These are phyloP conservation scores for Phytophthora sansomeana DNA, from an alignment of 352 stramenopile species.

Conservation along the genomic window DNA sequence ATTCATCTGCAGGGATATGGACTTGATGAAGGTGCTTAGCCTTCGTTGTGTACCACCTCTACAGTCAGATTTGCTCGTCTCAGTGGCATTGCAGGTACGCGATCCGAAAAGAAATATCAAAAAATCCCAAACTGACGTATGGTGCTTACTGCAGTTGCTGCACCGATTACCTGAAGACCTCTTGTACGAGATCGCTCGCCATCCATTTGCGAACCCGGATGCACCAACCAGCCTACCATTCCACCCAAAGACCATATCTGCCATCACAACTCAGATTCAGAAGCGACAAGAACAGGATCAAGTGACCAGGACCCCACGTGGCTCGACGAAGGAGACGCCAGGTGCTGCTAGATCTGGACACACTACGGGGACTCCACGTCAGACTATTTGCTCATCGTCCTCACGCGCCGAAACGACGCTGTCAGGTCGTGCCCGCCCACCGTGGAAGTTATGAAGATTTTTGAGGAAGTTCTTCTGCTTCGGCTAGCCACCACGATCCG, in stretches of 20 bases:
- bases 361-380: conserved; percentile 7
- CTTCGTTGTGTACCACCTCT: conserved; percentile 82
- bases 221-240: conserved; percentile 62
- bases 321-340: conserved; percentile 21
- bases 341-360: conserved; percentile 6
- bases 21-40: conserved; percentile 91
- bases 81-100: conserved; percentile 75
- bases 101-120: not conserved
- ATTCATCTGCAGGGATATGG: conserved; percentile 65
- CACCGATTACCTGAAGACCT: conserved; percentile 89
- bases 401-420: conserved; percentile 17
- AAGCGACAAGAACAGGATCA: conserved; percentile 37
- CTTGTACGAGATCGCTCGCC: conserved; percentile 85
- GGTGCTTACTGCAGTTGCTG: conserved; percentile 56
- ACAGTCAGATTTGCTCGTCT: conserved; percentile 86
- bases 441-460: conserved; percentile 51
- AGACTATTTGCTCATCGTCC: conserved; percentile 23
- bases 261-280: conserved; percentile 54
- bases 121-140: not conserved
- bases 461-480: conserved; percentile 47
- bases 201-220: conserved; percentile 83
- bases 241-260: conserved; percentile 55
- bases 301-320: conserved; percentile 10
- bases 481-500: conserved; percentile 21
- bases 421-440: conserved; percentile 21